Percentiles rank a stretch among this genome's conserved stretches.
Evolutionary conservation across 352 stramenopile genomes (phyloP).

Genomic region (Phytophthora tubulina): DNA sequence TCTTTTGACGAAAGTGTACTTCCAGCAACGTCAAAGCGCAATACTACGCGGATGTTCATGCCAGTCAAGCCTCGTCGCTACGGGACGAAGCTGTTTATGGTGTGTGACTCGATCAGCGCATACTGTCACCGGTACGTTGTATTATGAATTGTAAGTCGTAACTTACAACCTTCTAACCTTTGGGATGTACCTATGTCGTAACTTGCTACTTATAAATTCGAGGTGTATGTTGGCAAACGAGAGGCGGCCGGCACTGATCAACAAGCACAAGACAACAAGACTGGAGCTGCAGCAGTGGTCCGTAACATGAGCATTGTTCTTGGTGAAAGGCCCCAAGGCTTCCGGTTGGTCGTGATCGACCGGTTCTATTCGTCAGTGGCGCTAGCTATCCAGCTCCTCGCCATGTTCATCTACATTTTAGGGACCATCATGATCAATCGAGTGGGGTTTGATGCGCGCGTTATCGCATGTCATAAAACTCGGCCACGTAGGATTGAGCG

Average conservation of each 20-base stretch:
- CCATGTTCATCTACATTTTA: neutral
- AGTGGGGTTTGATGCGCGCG: slow-evolving; percentile 6
- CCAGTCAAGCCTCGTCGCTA: neutral
- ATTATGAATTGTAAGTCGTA: slow-evolving; percentile 12
- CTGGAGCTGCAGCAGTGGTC: neutral
- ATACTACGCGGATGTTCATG: slow-evolving; percentile 46
- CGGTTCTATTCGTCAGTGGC: neutral
- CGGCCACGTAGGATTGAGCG: slow-evolving; percentile 21
- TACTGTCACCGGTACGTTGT: slow-evolving; percentile 19
- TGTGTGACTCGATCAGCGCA: slow-evolving; percentile 7
- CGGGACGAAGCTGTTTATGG: slow-evolving; percentile 27
- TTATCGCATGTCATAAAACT: slow-evolving; percentile 15
- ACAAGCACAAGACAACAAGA: slow-evolving; percentile 12
- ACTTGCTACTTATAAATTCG: slow-evolving; percentile 7
- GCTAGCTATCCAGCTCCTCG: neutral
- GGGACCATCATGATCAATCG: slow-evolving; percentile 37
- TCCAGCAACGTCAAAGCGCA: slow-evolving; percentile 28
- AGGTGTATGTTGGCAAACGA: slow-evolving; percentile 8
- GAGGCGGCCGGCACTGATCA: neutral
- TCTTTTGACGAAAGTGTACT: slow-evolving; percentile 46
- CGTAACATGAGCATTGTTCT: neutral
- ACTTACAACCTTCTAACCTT: neutral
- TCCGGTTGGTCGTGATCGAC: neutral
- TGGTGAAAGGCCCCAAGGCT: neutral
- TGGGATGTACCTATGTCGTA: slow-evolving; percentile 14